phyloP scores from a whole-genome alignment of 352 stramenopile genomes.

The Aphanomyces cochlioides region DNA sequence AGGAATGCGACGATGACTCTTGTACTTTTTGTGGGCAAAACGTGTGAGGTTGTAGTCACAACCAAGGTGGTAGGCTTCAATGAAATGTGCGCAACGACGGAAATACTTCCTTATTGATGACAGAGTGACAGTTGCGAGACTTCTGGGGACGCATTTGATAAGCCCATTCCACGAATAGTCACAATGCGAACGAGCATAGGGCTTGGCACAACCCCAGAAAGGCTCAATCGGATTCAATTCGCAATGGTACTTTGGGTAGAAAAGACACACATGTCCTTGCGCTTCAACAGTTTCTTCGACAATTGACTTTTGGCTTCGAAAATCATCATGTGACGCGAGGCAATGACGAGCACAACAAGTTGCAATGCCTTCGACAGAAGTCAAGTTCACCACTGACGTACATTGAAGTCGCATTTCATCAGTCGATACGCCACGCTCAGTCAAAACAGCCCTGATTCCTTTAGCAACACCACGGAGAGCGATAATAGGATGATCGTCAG shows the following conservation, averaged over 20 bases:
- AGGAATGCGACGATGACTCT: constrained; percentile 8
- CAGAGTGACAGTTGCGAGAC: neutral
- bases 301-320: neutral
- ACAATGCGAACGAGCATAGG: neutral
- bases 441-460: constrained; percentile 1
- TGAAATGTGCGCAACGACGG: constrained; percentile 1
- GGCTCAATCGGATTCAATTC: constrained; percentile 19
- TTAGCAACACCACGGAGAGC: constrained; percentile 10
- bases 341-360: constrained; percentile 19
- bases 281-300: constrained; percentile 5
- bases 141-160: neutral
- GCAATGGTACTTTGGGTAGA: constrained; percentile 24
- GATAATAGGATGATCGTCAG: neutral
- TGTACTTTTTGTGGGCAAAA: constrained; percentile 17
- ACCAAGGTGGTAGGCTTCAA: constrained; percentile 1
- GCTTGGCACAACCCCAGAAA: constrained; percentile 17
- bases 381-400: neutral
- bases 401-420: neutral
- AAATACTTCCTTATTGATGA: constrained; percentile 13
- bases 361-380: neutral
- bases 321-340: constrained; percentile 13
- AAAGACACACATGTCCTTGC: neutral
- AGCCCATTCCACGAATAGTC: constrained; percentile 18
- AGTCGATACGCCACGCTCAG: neutral
- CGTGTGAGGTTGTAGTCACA: constrained; percentile 4